Evolutionary conservation across 1,139 yeast genomes (phyloP).

Genomic region (Eremothecium coryli): DNA sequence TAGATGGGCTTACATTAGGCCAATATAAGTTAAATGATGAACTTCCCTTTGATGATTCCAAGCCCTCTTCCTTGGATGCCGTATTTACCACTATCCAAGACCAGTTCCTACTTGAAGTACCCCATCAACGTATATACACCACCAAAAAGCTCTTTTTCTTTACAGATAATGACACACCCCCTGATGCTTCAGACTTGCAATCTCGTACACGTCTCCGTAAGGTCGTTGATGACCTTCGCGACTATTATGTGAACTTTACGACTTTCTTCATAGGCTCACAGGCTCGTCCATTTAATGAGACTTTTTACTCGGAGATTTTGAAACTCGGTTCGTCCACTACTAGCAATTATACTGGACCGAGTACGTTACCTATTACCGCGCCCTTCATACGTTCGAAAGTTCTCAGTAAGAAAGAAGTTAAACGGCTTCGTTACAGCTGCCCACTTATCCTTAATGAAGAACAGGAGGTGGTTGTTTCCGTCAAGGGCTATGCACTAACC

Average conservation of each 20-base stretch:
- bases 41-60: conserved; percentile 25
- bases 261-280: conserved; percentile 53
- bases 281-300: conserved; percentile 39
- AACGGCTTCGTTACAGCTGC: conserved; percentile 54
- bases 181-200: conserved; percentile 29
- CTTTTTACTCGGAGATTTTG: conserved; percentile 50
- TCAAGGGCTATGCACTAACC: conserved; percentile 63
- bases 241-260: conserved; percentile 42
- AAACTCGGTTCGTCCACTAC: conserved; percentile 14
- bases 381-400: conserved; percentile 43
- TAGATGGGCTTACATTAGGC: conserved; percentile 29
- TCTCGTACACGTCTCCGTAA: conserved; percentile 42
- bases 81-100: conserved; percentile 33
- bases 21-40: conserved; percentile 17
- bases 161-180: conserved; percentile 52
- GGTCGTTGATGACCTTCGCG: conserved; percentile 51
- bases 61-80: conserved; percentile 16
- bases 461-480: conserved; percentile 43
- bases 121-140: conserved; percentile 32
- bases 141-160: conserved; percentile 43
- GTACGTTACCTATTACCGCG: conserved; percentile 38
- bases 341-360: conserved; percentile 31
- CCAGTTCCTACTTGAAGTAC: conserved; percentile 30
- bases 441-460: conserved; percentile 44
- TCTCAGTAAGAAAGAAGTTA: conserved; percentile 49